Conservation (phyloP, 495 filamentous ascomycete species). For the Lasiosphaeria hispida region DNA sequence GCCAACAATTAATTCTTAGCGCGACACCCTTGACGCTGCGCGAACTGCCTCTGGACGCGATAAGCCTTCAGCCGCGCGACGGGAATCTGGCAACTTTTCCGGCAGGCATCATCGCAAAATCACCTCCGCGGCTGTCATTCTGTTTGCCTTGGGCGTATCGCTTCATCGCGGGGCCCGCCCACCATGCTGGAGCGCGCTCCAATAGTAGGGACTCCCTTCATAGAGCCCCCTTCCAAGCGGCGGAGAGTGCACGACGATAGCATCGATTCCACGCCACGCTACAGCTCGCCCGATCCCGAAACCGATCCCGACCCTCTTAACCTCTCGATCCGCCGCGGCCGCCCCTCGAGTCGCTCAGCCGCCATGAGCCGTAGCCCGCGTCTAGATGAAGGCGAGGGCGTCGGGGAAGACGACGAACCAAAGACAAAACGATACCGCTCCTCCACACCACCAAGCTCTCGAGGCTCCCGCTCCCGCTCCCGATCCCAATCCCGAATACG, state of each 20-base stretch:
- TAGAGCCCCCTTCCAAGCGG: conserved; percentile 50
- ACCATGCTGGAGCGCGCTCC: conserved; percentile 41
- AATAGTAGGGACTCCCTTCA: conserved; percentile 19
- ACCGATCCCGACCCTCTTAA: conserved; percentile 23
- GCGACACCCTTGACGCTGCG: not conserved
- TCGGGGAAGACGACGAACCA: conserved; percentile 21
- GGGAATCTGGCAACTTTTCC: conserved; percentile 2
- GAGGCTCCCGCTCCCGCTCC: conserved; percentile 30
- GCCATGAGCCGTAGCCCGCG: conserved; percentile 29
- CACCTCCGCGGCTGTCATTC: not conserved
- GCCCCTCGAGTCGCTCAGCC: conserved; percentile 30
- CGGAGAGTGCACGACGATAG: conserved; percentile 53
- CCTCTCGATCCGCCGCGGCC: conserved; percentile 42
- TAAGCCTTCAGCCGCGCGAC: conserved; percentile 9
- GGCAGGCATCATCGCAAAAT: not conserved
- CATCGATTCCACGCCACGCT: conserved; percentile 35
- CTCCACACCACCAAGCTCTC: conserved; percentile 18
- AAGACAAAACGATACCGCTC: conserved; percentile 32
- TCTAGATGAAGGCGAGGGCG: not conserved
- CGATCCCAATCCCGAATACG: conserved; percentile 22
- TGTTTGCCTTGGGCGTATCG: too few species aligned
- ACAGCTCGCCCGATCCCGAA: conserved; percentile 29
- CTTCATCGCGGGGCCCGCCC: not conserved
- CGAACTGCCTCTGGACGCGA: not conserved
- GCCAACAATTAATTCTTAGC: not conserved